Conservation (phyloP, 768 basidiomycete genomes). For the Mycena belliarum region DNA sequence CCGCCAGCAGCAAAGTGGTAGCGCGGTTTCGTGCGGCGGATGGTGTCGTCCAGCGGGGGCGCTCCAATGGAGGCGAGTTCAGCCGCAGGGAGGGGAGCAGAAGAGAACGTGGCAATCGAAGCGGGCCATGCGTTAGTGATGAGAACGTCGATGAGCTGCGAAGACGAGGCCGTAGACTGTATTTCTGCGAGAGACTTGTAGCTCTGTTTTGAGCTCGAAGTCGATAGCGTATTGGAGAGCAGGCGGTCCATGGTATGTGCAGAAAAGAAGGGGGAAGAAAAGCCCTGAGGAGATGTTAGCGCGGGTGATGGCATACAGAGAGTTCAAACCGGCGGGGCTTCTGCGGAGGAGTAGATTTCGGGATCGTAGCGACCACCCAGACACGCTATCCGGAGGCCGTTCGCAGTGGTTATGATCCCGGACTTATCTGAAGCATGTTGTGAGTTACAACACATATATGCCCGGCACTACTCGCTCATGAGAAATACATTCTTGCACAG, state of each 20-base stretch:
- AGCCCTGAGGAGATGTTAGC: constrained; percentile 49
- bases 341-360: constrained; percentile 56
- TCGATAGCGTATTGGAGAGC: constrained; percentile 66
- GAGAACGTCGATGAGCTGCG: constrained; percentile 77
- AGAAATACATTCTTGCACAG: constrained; percentile 82
- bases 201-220: constrained; percentile 46
- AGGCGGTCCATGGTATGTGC: constrained; percentile 69
- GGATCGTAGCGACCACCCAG: constrained; percentile 77
- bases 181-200: constrained; percentile 71
- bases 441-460: background rate
- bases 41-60: constrained; percentile 63
- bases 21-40: constrained; percentile 70
- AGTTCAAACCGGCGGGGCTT: constrained; percentile 61
- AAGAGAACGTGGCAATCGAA: constrained; percentile 61
- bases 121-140: constrained; percentile 80
- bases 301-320: background rate
- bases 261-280: constrained; percentile 75
- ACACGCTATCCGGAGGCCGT: constrained; percentile 83
- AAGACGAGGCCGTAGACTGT: constrained; percentile 57
- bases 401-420: constrained; percentile 73
- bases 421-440: constrained; percentile 66
- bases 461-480: constrained; percentile 60
- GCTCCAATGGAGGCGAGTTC: constrained; percentile 47
- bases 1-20: constrained; percentile 82
- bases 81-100: constrained; percentile 49